Evolutionary conservation across 2,329 filamentous ascomycete species (phyloP).

Genomic region (Aspergillus versicolor): DNA sequence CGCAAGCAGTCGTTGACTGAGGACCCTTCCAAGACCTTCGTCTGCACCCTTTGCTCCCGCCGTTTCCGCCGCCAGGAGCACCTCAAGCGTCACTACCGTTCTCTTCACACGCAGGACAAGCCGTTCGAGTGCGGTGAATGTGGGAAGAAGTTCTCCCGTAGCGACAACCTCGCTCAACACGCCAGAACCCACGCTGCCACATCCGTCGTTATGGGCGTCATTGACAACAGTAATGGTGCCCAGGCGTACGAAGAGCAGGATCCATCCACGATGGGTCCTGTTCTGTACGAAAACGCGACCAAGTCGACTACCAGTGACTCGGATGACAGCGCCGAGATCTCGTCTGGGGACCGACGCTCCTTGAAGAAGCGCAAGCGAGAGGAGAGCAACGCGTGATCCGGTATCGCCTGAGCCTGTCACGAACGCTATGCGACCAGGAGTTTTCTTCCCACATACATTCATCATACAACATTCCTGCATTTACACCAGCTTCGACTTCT

Average conservation of each 20-base stretch:
- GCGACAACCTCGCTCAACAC: conserved; percentile 95
- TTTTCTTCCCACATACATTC: conserved; percentile 27
- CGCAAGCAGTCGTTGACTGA: conserved; percentile 98
- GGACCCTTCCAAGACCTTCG: conserved; percentile 96
- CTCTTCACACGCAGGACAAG: conserved; percentile 97
- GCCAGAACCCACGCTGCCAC: conserved; percentile 88
- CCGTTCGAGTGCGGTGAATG: conserved; percentile 97
- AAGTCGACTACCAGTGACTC: conserved; percentile 50
- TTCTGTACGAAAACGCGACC: conserved; percentile 75
- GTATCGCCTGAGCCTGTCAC: conserved; percentile 25
- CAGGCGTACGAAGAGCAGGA: conserved; percentile 55
- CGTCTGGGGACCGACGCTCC: conserved; percentile 45
- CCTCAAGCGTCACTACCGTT: conserved; percentile 96
- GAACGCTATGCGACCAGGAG: conserved; percentile 43
- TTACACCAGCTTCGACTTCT: conserved; percentile 22
- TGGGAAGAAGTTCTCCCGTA: conserved; percentile 98
- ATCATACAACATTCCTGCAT: conserved; percentile 20
- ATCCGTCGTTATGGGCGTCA: conserved; percentile 85
- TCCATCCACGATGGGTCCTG: conserved; percentile 67
- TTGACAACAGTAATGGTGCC: conserved; percentile 61
- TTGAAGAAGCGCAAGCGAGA: conserved; percentile 80
- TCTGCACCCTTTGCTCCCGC: conserved; percentile 93
- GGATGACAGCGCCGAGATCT: conserved; percentile 35
- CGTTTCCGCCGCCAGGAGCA: conserved; percentile 98
- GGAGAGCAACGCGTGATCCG: conserved; percentile 54